Percentiles rank a stretch among this genome's conserved stretches.
Conservation (phyloP, 306 rosid species). For the Astragalus membranaceus region DNA sequence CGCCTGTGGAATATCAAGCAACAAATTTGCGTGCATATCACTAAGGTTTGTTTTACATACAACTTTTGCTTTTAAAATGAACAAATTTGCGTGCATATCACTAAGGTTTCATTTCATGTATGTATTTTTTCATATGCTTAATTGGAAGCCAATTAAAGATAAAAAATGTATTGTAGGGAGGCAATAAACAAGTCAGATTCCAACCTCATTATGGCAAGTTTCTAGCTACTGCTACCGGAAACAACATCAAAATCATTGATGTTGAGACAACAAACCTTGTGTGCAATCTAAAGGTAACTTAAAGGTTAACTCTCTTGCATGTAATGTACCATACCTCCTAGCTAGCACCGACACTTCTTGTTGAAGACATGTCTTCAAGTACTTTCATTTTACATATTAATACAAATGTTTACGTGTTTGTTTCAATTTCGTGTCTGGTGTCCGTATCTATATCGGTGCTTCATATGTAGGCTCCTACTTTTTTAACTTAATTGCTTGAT, state of each 20-base stretch:
- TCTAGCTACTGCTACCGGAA: constrained; percentile 47
- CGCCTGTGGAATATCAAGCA: constrained; percentile 43
- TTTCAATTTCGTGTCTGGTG: no score
- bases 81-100: no score
- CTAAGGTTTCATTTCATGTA: no score
- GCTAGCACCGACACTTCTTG: no score
- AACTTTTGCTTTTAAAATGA: constrained; percentile 2
- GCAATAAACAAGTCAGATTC: constrained; percentile 52
- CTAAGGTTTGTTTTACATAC: constrained; percentile 37
- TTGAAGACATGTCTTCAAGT: no score
- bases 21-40: constrained; percentile 18
- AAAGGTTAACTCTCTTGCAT: background rate
- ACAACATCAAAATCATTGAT: constrained; percentile 39
- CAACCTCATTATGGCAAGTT: constrained; percentile 42
- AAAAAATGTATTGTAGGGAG: constrained; percentile 42
- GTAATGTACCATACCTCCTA: background rate
- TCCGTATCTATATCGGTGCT: no score
- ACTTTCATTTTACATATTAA: no score
- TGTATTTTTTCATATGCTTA: no score
- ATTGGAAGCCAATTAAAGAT: no score
- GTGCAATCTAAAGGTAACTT: constrained; percentile 27
- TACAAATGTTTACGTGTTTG: no score
- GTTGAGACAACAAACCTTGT: constrained; percentile 22
- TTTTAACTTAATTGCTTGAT: background rate
- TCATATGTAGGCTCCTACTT: no score